Base-by-base conservation (phyloP, 108 stramenopile genomes). In the Pseudonitzschia multiseries region DNA sequence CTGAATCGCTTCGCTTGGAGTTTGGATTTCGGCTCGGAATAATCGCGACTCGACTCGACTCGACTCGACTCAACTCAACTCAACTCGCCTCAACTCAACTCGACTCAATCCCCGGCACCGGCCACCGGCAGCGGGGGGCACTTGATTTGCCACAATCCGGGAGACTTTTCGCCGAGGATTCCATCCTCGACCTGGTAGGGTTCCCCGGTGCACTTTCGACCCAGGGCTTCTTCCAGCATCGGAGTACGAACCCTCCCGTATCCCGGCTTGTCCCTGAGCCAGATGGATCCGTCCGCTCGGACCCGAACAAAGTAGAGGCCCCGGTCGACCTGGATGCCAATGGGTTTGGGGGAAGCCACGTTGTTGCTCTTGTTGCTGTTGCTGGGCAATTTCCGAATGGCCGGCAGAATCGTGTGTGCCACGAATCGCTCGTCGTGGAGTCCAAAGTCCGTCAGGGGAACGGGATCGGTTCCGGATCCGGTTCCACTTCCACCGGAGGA, bases 231-330 rank as follows among this genome's bases (percentile, higher is more conserved):
- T 18, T 62, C 61, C n/a, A 62, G 20, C 13, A 62, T 17, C 0
- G 33, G 2, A 3, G 3, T 62, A 4, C 28, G 13, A 8, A 62
- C 61, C 20, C 61, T 26, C 18, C 61, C 61, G 9, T 20, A 62
- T 32, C 61, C 61, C 6, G 65, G 65, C 27, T 50, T 66, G 44
- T 66, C 65, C 44, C 27, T 5, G n/a, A 66, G 27, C 65, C 65
- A 66, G 36, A 66, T 66, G 42, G 65, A 66, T 48, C 65, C 65
- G 44, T 66, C 65, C 22, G 65, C 65, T 0, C 65, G 65, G 22
- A 66, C 65, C 27, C 65, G 41, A 2, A 46, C 21, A 48, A 66
- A 66, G 27, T 66, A 66, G n/a, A 66, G 36, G 4, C 42, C 17
- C n/a, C 65, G 65, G 26, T 66, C 65, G 12, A 46, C 65, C 21